Base-by-base conservation (phyloP, 441 rosid genomes). In the Metrosideros polymorpha region DNA sequence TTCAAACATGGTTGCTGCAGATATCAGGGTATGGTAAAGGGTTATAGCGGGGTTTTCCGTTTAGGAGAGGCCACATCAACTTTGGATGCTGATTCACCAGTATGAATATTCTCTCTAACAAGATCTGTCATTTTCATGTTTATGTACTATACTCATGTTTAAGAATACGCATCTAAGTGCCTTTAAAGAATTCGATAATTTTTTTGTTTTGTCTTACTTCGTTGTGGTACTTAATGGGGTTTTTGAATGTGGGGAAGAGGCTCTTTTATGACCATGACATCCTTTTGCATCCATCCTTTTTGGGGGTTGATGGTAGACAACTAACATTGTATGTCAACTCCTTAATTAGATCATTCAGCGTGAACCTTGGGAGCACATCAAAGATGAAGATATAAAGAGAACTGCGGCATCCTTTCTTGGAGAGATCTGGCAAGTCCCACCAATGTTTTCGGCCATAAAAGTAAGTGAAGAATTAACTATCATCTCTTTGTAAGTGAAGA, bases 341-440 rank as follows among this genome's bases (percentile, higher is more conserved):
- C 42, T 85, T 84, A 25, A 87, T 71, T 86, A 98, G 99, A 98
- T 98, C 87, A 94, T 95, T 88, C 98, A 93, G 54, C 98, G 98
- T 75, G 99, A 98, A 87, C 93, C 99, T 61, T 98, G 99, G 99
- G 99, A 98, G 88, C 98, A 98, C 90, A 93, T 98, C 87, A 95
- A 93, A 90, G 99, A 96, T 51, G 95, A 89, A 83, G 96, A 95
- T 89, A 91, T 96, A 77, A 94, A 93, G 90, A 98, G 93, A 92
- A 87, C 98, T 84, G 93, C 91, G 83, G 91, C 93, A 86, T 94
- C 99, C 71, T 95, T 98, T 91, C 87, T 89, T 88, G 99, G 99
- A 85, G 98, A 96, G 92, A 95, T 96, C 92, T 98, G 98, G 98
- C 99, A 98, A 95, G 99, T 98, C 91, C 99, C 99, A 61, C 99